Conservation (phyloP, 176 grass and related monocot genomes). For the Carex parvula region DNA sequence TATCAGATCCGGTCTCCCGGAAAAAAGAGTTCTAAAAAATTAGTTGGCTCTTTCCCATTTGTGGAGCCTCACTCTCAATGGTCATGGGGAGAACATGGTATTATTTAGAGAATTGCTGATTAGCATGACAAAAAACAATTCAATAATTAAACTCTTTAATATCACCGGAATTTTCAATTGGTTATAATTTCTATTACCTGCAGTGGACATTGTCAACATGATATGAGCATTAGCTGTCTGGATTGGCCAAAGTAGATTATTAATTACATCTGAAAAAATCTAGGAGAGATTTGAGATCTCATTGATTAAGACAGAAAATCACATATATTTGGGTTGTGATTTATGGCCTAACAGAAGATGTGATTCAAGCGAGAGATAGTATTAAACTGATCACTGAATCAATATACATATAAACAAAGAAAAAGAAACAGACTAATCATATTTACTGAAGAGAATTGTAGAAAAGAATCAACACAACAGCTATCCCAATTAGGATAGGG, state of each 20-base stretch:
- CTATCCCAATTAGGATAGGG: conserved; percentile 71
- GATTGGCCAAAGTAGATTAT: neutral
- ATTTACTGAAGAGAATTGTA: conserved; percentile 90
- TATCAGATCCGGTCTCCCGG: neutral
- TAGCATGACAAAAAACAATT: conserved; percentile 8
- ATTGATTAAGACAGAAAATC: neutral
- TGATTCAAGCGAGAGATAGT: neutral
- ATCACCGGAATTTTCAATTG: neutral
- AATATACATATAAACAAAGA: conserved; percentile 21
- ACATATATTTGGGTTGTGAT: neutral
- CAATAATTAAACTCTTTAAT: neutral
- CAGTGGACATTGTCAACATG: neutral
- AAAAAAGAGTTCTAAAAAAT: neutral
- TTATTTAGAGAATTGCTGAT: neutral
- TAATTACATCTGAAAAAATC: neutral
- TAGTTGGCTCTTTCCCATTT: neutral
- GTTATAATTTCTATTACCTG: neutral
- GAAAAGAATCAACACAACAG: conserved; percentile 87
- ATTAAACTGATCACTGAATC: neutral
- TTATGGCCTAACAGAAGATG: neutral
- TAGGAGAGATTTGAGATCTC: neutral
- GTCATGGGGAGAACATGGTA: neutral
- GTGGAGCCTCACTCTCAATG: neutral
- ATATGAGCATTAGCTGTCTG: neutral
- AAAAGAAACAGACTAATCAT: conserved; percentile 1